Conservation (phyloP, 139 green algal genomes). For the Volvox reticuliferus region DNA sequence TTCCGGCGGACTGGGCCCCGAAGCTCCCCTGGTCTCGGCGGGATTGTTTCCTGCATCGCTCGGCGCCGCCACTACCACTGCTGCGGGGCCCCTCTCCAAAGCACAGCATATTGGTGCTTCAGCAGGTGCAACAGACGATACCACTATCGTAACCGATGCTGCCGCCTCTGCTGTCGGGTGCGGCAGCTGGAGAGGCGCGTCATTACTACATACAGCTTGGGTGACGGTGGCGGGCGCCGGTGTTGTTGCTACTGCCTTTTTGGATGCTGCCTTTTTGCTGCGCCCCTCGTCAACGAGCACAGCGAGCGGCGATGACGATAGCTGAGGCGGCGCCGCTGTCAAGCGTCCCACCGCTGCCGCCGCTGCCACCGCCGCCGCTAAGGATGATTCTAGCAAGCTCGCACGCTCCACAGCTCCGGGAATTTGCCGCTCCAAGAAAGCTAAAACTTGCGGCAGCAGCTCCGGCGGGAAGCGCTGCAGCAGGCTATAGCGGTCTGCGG, state of each 20-base stretch:
- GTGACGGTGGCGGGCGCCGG: background rate
- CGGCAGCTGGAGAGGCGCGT: background rate
- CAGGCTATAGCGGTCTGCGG: slow-evolving; percentile 40
- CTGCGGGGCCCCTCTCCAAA: too few relatives aligned
- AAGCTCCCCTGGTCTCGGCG: background rate
- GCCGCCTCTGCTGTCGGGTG: background rate
- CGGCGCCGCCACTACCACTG: too few relatives aligned
- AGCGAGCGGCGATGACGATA: background rate
- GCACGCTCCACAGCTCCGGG: too few relatives aligned
- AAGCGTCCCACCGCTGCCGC: background rate
- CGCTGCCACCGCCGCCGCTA: slow-evolving; percentile 20
- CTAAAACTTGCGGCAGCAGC: slow-evolving; percentile 30
- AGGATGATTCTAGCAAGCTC: background rate
- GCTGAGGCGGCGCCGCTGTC: background rate
- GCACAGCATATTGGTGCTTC: too few relatives aligned
- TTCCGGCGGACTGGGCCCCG: too few relatives aligned
- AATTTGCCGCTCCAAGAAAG: slow-evolving; percentile 33
- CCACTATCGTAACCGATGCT: background rate
- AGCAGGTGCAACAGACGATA: too few relatives aligned
- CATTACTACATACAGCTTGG: too few relatives aligned
- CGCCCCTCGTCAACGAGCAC: background rate
- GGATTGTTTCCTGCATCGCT: background rate
- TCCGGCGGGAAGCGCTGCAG: slow-evolving; percentile 43
- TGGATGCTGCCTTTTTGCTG: background rate
- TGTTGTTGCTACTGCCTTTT: background rate